phyloP scores from a whole-genome alignment of 352 stramenopile species.

The Globisporangium carolinianum region DNA sequence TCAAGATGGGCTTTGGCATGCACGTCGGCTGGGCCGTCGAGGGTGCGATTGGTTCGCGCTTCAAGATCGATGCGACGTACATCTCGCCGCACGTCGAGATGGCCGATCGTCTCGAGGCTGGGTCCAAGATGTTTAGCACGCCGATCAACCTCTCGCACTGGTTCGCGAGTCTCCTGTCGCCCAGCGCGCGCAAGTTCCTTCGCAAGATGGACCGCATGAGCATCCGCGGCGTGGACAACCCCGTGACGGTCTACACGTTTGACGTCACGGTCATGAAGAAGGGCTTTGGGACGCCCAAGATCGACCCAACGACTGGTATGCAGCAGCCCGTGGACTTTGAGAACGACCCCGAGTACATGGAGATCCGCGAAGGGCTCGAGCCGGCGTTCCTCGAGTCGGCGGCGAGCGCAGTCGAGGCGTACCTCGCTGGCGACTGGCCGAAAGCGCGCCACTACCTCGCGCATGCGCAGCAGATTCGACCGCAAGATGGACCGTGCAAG shows the following conservation, averaged over 20 bases:
- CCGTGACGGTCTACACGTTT: conserved; percentile 84
- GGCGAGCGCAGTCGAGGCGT: conserved; percentile 59
- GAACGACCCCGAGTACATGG: conserved; percentile 76
- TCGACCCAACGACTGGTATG: conserved; percentile 47
- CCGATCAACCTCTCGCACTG: conserved; percentile 85
- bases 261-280: conserved; percentile 78
- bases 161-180: conserved; percentile 65
- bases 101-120: conserved; percentile 91
- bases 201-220: conserved; percentile 85
- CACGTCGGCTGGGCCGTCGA: conserved; percentile 96
- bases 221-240: conserved; percentile 71
- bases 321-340: conserved; percentile 76
- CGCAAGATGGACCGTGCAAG: conserved; percentile 87
- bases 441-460: conserved; percentile 70
- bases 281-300: conserved; percentile 67
- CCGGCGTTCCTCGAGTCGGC: conserved; percentile 73
- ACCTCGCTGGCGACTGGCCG: conserved; percentile 65
- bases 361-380: conserved; percentile 77
- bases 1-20: conserved; percentile 94
- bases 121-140: conserved; percentile 90
- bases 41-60: conserved; percentile 92
- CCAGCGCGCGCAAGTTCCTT: conserved; percentile 58
- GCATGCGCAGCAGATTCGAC: conserved; percentile 64
- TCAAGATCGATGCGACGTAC: conserved; percentile 97
- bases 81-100: conserved; percentile 94